phyloP scores from a whole-genome alignment of 2,329 filamentous ascomycete genomes.

The Pyrenophora graminea region DNA sequence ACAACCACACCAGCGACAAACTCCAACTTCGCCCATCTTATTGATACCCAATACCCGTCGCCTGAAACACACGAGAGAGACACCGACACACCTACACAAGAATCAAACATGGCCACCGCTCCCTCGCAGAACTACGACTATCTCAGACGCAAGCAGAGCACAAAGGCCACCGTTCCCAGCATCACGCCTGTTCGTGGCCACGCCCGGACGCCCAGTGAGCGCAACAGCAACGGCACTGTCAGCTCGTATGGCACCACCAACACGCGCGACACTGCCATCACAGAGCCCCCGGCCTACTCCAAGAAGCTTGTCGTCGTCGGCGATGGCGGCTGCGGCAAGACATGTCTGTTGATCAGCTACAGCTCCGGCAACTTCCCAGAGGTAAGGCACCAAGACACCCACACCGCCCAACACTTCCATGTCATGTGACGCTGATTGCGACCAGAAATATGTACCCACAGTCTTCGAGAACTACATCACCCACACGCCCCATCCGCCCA shows the following conservation, averaged over 20 bases:
- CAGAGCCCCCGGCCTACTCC: conserved; percentile 88
- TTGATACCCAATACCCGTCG: conserved; percentile 28
- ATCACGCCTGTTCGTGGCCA: conserved; percentile 47
- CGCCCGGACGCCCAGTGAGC: conserved; percentile 59
- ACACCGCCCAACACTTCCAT: neutral
- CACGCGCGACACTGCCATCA: conserved; percentile 81
- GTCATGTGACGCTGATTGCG: conserved; percentile 12
- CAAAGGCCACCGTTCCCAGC: conserved; percentile 39
- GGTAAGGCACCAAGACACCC: conserved; percentile 57
- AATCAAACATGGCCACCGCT: conserved; percentile 32
- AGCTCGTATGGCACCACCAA: conserved; percentile 81
- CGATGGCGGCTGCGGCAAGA: conserved; percentile 98
- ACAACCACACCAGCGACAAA: conserved; percentile 10
- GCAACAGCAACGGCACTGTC: conserved; percentile 87
- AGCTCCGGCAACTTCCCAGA: conserved; percentile 98
- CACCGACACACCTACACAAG: neutral
- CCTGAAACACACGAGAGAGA: neutral
- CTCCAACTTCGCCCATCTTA: conserved; percentile 27
- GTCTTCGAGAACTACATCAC: conserved; percentile 99
- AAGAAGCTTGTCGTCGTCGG: conserved; percentile 99
- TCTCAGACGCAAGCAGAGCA: conserved; percentile 61
- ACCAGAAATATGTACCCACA: conserved; percentile 97
- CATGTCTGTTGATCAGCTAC: conserved; percentile 97
- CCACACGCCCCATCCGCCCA: conserved; percentile 83
- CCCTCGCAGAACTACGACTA: conserved; percentile 58